phyloP scores from a whole-genome alignment of 345 rosid species.

The Syzygium aromaticum region DNA sequence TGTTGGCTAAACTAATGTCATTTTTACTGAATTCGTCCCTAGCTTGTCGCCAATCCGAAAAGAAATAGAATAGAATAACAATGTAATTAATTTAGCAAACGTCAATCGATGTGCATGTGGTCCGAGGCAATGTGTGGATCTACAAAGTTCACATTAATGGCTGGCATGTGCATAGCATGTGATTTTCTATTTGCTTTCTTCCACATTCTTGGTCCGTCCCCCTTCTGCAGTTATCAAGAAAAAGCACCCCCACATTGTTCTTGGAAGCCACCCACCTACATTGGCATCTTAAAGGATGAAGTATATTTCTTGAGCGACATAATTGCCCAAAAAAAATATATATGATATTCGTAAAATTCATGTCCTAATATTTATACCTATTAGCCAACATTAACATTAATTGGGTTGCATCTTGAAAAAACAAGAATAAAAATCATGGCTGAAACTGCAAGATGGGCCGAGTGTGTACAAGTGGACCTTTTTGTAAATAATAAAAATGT shows the following conservation, averaged over 20 bases:
- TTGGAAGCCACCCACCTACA: background rate
- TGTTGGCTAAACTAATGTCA: background rate
- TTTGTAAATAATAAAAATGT: background rate
- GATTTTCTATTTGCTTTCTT: background rate
- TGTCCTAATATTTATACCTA: background rate
- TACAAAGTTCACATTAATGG: background rate
- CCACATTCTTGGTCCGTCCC: background rate
- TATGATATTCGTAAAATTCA: background rate
- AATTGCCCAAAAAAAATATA: background rate
- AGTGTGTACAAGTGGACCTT: background rate
- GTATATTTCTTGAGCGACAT: background rate
- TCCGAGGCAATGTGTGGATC: background rate
- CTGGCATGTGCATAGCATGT: background rate
- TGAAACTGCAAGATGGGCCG: background rate
- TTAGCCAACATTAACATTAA: background rate
- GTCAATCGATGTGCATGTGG: background rate
- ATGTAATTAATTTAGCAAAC: background rate
- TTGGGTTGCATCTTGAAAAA: background rate
- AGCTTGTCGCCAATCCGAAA: background rate
- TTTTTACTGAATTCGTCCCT: background rate
- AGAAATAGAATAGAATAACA: background rate
- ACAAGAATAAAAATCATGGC: background rate
- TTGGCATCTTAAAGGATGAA: background rate
- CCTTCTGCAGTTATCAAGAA: background rate
- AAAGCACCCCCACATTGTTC: background rate